phyloP scores from a whole-genome alignment of 164 flowering plant species.

The Litsea cubeba region DNA sequence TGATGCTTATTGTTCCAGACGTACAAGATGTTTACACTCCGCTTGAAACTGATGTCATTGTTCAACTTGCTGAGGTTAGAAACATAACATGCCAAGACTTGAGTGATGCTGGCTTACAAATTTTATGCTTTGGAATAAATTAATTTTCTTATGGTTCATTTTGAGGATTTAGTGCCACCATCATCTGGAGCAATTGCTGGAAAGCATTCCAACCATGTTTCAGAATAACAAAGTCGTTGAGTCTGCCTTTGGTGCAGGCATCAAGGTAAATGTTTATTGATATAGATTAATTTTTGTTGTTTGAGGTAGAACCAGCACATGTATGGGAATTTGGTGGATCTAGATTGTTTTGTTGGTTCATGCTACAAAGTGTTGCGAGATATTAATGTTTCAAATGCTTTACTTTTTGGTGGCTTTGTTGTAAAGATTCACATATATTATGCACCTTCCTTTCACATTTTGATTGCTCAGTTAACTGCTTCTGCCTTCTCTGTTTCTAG shows the following conservation, averaged over 20 bases:
- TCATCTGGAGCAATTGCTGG: slow-evolving; percentile 85
- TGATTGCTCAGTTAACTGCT: not conserved
- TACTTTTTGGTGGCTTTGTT: not conserved
- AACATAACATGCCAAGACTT: not conserved
- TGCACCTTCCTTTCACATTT: no score
- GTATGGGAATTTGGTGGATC: not conserved
- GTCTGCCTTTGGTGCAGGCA: slow-evolving; percentile 94
- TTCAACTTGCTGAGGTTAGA: slow-evolving; percentile 88
- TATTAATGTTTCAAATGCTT: not conserved
- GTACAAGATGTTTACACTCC: slow-evolving; percentile 99
- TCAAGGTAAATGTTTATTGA: slow-evolving; percentile 52
- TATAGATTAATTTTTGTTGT: not conserved
- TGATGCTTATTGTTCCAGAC: slow-evolving; percentile 99
- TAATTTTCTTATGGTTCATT: slow-evolving; percentile 11
- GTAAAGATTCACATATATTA: no score
- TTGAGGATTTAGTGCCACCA: slow-evolving; percentile 65
- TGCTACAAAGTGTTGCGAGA: not conserved
- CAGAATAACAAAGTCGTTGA: slow-evolving; percentile 72
- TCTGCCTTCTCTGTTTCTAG: slow-evolving; percentile 30
- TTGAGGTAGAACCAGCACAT: not conserved
- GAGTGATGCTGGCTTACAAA: not conserved
- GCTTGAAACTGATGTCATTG: slow-evolving; percentile 84
- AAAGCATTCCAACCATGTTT: slow-evolving; percentile 92
- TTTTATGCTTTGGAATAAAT: not conserved
- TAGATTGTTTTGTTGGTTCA: not conserved